Evolutionary conservation across 2,329 filamentous ascomycete genomes (phyloP).

Genomic region (Periconia sp.): DNA sequence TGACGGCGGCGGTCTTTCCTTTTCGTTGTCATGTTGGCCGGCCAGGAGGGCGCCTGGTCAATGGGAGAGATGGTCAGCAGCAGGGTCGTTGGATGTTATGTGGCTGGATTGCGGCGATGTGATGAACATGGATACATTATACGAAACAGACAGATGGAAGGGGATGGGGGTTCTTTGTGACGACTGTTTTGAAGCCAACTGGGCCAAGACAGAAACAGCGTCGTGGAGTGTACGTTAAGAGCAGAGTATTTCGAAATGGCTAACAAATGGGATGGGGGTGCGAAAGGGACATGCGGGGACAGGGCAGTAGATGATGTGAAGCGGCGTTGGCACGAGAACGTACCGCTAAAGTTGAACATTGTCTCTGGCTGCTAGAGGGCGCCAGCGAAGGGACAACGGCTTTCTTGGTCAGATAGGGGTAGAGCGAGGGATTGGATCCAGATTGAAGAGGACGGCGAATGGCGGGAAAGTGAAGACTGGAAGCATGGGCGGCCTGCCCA

Average conservation of each 20-base stretch:
- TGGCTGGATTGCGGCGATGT: slow-evolving; percentile 12
- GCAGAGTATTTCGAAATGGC: too few relatives aligned
- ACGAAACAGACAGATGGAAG: slow-evolving; percentile 20
- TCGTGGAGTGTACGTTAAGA: too few relatives aligned
- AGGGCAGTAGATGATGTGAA: too few relatives aligned
- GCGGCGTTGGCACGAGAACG: slow-evolving; percentile 12
- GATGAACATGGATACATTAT: slow-evolving; percentile 16
- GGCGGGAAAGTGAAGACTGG: background rate
- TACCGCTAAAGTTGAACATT: slow-evolving; percentile 43
- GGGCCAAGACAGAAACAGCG: too few relatives aligned
- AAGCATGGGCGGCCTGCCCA: too few relatives aligned
- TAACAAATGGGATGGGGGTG: too few relatives aligned
- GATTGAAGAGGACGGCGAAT: background rate
- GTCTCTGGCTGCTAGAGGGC: slow-evolving; percentile 12
- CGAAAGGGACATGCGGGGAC: too few relatives aligned
- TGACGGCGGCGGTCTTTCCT: slow-evolving; percentile 51
- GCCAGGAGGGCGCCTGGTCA: slow-evolving; percentile 40
- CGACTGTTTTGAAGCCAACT: too few relatives aligned
- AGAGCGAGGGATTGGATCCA: background rate
- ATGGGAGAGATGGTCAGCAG: slow-evolving; percentile 21
- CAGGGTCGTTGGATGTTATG: slow-evolving; percentile 28
- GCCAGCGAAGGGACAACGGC: slow-evolving; percentile 5
- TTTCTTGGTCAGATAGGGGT: too few relatives aligned
- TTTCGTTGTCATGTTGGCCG: slow-evolving; percentile 41
- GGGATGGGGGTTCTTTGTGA: background rate